These are phyloP conservation scores for Fusarium transvaalense DNA, from an alignment of 2,329 filamentous ascomycete species.

Conservation along the genomic window DNA sequence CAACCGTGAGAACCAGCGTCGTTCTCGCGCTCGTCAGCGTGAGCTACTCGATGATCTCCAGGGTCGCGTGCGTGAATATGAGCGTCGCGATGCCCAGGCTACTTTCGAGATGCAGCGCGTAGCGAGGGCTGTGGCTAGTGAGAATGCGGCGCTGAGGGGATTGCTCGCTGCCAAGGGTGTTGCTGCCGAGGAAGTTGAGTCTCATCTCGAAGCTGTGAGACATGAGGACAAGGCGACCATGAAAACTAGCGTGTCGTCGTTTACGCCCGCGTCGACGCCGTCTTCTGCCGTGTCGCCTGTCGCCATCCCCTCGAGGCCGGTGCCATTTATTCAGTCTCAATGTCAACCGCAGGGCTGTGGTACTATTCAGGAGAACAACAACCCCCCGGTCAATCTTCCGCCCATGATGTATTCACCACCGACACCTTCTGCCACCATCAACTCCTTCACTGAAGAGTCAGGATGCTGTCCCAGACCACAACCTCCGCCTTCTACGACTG, in stretches of 20 bases:
- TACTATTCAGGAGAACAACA: not conserved
- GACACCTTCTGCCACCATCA: not conserved
- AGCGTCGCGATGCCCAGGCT: constrained; percentile 58
- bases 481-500: not conserved
- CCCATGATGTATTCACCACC: constrained; percentile 3
- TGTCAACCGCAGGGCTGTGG: not conserved
- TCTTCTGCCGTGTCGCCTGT: constrained; percentile 26
- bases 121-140: constrained; percentile 58
- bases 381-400: not conserved
- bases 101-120: constrained; percentile 62
- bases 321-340: not conserved
- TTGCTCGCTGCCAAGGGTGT: constrained; percentile 43
- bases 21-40: constrained; percentile 59
- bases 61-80: constrained; percentile 56
- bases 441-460: constrained; percentile 2
- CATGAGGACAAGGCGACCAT: not conserved
- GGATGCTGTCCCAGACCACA: constrained; percentile 20
- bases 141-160: constrained; percentile 57
- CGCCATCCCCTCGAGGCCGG: constrained; percentile 4
- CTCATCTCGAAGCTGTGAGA: constrained; percentile 30
- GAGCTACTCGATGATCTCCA: constrained; percentile 60
- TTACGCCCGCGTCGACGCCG: constrained; percentile 22
- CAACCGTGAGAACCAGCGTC: constrained; percentile 61
- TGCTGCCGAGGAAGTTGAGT: constrained; percentile 37
- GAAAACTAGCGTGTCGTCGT: not conserved